A percentile compares a stretch with the other conserved stretches of the same genome.
Evolutionary conservation across 768 basidiomycete genomes (phyloP).

Genomic region (Suillus sp.): DNA sequence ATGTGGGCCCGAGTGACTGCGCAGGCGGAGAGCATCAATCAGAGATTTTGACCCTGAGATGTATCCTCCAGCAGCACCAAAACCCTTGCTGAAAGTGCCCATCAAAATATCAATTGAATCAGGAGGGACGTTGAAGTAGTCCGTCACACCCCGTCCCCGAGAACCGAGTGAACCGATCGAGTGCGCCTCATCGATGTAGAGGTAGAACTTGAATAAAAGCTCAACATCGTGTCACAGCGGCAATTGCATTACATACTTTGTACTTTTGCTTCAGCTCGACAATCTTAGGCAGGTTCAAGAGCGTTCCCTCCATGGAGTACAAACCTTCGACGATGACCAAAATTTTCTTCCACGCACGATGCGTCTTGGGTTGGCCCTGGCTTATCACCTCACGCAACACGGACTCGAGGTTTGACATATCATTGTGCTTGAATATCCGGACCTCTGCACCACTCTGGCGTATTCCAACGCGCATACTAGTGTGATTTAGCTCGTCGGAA

Average conservation of each 20-base stretch:
- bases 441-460: neutral
- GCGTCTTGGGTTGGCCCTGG: neutral
- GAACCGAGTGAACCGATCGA: neutral
- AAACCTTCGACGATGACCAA: neutral
- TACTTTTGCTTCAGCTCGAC: neutral
- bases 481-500: neutral
- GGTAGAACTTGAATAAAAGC: neutral
- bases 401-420: neutral
- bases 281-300: constrained; percentile 1
- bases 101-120: neutral
- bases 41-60: neutral
- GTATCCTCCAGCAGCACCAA: neutral
- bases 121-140: neutral
- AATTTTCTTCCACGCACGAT: neutral
- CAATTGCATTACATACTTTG: neutral
- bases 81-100: neutral
- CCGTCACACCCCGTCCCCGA: neutral
- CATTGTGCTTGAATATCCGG: neutral
- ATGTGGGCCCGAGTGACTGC: neutral
- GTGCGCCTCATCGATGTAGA: neutral
- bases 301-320: neutral
- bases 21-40: neutral
- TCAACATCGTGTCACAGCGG: neutral
- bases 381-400: neutral
- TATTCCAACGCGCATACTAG: neutral